Conservation (phyloP, 1,284 basidiomycete genomes). For the Cryptococcus hybrid region DNA sequence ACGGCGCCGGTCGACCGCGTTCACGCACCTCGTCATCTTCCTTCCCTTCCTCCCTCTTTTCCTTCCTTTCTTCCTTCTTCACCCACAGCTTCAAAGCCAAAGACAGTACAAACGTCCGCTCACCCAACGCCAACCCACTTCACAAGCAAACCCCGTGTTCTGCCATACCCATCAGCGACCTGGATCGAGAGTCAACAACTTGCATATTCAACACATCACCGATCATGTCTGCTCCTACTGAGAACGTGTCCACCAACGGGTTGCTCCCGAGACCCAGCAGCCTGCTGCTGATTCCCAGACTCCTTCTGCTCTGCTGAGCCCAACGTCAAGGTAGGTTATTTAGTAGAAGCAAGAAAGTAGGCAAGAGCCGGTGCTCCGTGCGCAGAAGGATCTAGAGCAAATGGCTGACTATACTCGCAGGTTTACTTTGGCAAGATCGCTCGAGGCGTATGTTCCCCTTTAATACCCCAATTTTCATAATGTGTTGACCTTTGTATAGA, state of each 20-base stretch:
- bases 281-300: neutral
- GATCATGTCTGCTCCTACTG: conserved; percentile 11
- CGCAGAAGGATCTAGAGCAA: neutral
- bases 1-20: neutral
- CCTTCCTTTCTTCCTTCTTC: neutral
- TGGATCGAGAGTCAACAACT: neutral
- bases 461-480: neutral
- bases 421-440: conserved; percentile 50
- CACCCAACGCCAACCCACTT: neutral
- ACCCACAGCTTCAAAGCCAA: neutral
- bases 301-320: neutral
- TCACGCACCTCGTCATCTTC: neutral
- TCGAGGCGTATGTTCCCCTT: conserved; percentile 26
- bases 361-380: neutral
- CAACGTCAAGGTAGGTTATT: neutral
- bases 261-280: conserved; percentile 13
- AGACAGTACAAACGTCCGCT: neutral
- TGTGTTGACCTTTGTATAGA: conserved; percentile 12
- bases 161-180: conserved; percentile 4
- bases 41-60: neutral
- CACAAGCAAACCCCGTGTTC: neutral
- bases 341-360: no score
- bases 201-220: neutral
- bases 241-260: conserved; percentile 8
- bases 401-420: conserved; percentile 17